These are phyloP conservation scores for Themeda triandra DNA, from an alignment of 176 grass and related monocot species.

Conservation along the genomic window DNA sequence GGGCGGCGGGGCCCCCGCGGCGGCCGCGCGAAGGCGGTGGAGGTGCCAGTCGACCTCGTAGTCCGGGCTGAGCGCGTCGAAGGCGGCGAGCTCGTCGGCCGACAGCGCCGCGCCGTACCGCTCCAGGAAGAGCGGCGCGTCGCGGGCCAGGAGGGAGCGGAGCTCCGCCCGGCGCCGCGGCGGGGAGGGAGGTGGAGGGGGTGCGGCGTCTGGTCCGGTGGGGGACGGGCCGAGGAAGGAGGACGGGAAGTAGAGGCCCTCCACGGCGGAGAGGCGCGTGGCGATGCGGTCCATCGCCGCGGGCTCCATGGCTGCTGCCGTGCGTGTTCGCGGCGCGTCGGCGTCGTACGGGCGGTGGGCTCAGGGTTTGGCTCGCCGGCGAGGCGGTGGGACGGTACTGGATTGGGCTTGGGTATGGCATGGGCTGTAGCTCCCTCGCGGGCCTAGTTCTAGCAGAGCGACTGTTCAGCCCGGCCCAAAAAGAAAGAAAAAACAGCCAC, in stretches of 20 bases:
- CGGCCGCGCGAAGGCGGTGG: conserved; percentile 31
- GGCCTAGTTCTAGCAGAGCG: no score
- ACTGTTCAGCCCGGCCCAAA: no score
- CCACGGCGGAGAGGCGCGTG: conserved; percentile 64
- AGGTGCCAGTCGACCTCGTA: no score
- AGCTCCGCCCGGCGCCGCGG: background rate
- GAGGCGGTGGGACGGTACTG: background rate
- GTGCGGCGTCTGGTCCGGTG: conserved; percentile 43
- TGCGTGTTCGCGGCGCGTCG: background rate
- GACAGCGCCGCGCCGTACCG: no score
- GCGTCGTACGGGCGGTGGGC: background rate
- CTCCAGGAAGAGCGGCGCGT: no score
- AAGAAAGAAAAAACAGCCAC: no score
- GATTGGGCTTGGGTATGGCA: background rate
- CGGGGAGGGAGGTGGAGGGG: background rate
- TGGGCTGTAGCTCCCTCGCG: no score
- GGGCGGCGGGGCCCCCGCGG: background rate
- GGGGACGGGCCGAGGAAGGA: conserved; percentile 37
- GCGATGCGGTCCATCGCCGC: conserved; percentile 72
- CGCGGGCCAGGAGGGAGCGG: no score
- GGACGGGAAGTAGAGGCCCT: conserved; percentile 82
- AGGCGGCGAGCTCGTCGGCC: no score
- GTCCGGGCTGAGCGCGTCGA: no score
- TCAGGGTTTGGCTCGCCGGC: background rate
- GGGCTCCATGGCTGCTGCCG: conserved; percentile 49